Conservation (phyloP, 306 rosid genomes). For the Lathyrus tuberosus region DNA sequence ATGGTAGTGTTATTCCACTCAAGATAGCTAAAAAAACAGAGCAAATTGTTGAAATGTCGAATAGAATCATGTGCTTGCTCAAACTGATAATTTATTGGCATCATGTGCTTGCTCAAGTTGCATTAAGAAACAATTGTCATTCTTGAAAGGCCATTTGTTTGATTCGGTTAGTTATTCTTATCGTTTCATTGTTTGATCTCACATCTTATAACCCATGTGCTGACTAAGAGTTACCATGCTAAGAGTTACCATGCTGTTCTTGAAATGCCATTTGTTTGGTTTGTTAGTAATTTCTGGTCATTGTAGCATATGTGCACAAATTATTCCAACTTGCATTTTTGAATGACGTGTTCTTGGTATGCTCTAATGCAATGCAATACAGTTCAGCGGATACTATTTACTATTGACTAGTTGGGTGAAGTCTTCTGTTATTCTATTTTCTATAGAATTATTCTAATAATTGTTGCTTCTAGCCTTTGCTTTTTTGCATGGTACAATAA, state of each 20-base stretch:
- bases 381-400: constrained; percentile 74
- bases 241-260: too few species aligned
- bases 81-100: too few species aligned
- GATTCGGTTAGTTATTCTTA: not conserved
- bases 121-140: not conserved
- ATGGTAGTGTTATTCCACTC: too few species aligned
- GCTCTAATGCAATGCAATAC: constrained; percentile 91
- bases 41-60: too few species aligned
- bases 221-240: constrained; percentile 12
- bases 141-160: constrained; percentile 5
- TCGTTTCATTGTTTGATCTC: constrained; percentile 12
- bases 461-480: too few species aligned
- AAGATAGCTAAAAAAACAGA: too few species aligned
- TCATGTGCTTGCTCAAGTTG: not conserved
- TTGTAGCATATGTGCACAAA: constrained; percentile 14
- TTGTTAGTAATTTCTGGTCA: not conserved
- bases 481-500: too few species aligned
- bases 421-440: constrained; percentile 28
- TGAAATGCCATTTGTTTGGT: too few species aligned
- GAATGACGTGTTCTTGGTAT: constrained; percentile 75
- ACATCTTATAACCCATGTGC: constrained; percentile 3
- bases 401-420: constrained; percentile 73
- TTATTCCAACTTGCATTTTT: too few species aligned
- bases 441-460: too few species aligned
- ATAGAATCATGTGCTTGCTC: too few species aligned